Evolutionary conservation across 2,329 filamentous ascomycete genomes (phyloP).

Genomic region (Bimuria novae-zelandiae): DNA sequence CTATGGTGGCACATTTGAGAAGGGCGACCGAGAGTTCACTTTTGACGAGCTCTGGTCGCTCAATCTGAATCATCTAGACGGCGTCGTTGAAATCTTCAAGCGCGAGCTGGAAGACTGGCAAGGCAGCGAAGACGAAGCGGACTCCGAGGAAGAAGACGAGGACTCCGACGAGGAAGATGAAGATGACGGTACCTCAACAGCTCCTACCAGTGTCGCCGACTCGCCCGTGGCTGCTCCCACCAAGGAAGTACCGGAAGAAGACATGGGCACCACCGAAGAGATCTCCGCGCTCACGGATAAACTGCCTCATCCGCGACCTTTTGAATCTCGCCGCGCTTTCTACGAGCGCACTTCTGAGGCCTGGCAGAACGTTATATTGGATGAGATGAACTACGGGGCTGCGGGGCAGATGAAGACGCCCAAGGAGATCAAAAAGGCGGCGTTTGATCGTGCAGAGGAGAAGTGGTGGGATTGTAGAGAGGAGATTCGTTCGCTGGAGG

Average conservation of each 20-base stretch:
- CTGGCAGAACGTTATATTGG: constrained; percentile 88
- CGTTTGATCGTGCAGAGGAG: constrained; percentile 88
- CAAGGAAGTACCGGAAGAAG: constrained; percentile 42
- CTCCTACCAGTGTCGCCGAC: constrained; percentile 54
- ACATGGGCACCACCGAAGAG: constrained; percentile 55
- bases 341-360: constrained; percentile 84
- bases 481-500: constrained; percentile 87
- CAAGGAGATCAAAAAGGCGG: constrained; percentile 91
- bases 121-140: constrained; percentile 51
- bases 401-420: constrained; percentile 67
- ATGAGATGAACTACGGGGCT: constrained; percentile 66
- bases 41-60: constrained; percentile 95
- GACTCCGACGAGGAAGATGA: constrained; percentile 45
- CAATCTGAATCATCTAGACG: constrained; percentile 90
- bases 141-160: constrained; percentile 55
- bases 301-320: constrained; percentile 77
- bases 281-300: constrained; percentile 67
- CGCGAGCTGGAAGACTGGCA: constrained; percentile 87
- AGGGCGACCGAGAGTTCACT: constrained; percentile 91
- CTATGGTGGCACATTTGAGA: constrained; percentile 93
- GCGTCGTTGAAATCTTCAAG: constrained; percentile 88
- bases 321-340: constrained; percentile 90
- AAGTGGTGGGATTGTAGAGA: constrained; percentile 99
- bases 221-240: constrained; percentile 26
- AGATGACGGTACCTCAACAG: constrained; percentile 55